These are phyloP conservation scores for Parathielavia hyrcaniae DNA, from an alignment of 495 filamentous ascomycete species.

Conservation along the genomic window DNA sequence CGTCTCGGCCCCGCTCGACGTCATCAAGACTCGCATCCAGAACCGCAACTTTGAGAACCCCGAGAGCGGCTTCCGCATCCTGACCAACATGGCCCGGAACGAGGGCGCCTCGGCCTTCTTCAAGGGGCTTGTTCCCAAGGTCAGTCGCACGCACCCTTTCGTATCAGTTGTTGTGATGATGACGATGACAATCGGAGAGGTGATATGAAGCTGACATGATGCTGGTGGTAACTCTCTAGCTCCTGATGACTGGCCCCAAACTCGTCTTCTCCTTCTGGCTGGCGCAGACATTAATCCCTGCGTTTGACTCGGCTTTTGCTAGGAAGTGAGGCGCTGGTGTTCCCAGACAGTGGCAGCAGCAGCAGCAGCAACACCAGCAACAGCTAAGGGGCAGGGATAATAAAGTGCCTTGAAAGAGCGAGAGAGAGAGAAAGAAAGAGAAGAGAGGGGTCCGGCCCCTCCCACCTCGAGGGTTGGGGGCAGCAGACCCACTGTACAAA, in stretches of 20 bases:
- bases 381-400: background rate
- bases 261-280: constrained; percentile 99
- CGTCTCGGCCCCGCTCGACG: constrained; percentile 91
- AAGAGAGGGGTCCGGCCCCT: too few relatives aligned
- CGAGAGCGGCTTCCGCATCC: constrained; percentile 85
- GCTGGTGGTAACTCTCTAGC: constrained; percentile 38
- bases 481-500: constrained; percentile 2
- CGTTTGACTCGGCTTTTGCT: constrained; percentile 41
- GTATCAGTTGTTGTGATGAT: too few relatives aligned
- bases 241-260: constrained; percentile 98
- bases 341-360: too few relatives aligned
- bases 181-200: too few relatives aligned
- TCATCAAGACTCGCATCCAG: constrained; percentile 99
- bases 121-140: constrained; percentile 93
- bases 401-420: background rate
- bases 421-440: too few relatives aligned
- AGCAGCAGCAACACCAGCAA: too few relatives aligned
- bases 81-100: constrained; percentile 79
- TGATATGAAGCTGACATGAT: background rate
- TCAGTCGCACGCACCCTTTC: too few relatives aligned
- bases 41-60: constrained; percentile 98
- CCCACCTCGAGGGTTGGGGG: too few relatives aligned
- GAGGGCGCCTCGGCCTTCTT: constrained; percentile 87
- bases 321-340: background rate
- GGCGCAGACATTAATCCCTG: constrained; percentile 81